These are phyloP conservation scores for Paramecium sonneborni DNA, from an alignment of 73 alveolate species.

Conservation along the genomic window DNA sequence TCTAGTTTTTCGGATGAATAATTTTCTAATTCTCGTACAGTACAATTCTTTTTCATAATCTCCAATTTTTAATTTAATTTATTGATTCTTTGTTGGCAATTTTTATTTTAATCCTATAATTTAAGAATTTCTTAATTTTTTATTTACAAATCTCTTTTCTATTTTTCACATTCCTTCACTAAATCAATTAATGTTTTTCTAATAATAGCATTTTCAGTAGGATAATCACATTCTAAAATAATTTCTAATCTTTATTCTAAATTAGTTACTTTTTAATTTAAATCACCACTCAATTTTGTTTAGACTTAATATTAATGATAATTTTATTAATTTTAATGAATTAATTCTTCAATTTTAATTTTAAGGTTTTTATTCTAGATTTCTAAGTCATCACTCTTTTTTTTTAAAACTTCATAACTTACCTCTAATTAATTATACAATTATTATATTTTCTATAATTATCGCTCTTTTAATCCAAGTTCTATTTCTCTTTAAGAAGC, in stretches of 20 bases:
- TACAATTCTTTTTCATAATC: conserved; percentile 1
- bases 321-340: not conserved
- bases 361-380: not conserved
- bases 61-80: conserved; percentile 2
- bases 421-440: not conserved
- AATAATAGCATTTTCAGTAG: not conserved
- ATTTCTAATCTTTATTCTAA: conserved; percentile 30
- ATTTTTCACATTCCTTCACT: conserved; percentile 43
- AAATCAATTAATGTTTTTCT: conserved; percentile 39
- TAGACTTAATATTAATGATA: not conserved
- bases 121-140: not conserved
- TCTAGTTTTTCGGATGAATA: not conserved
- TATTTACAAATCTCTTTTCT: conserved; percentile 24
- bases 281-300: not conserved
- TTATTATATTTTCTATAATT: not conserved
- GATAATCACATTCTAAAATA: not conserved
- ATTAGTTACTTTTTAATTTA: not conserved
- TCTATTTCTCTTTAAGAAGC: not conserved
- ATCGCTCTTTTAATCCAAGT: not conserved
- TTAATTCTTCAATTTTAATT: not conserved
- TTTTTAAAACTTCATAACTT: not conserved
- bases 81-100: not conserved
- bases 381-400: not conserved
- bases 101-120: not conserved
- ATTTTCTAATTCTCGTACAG: conserved; percentile 23